Percentiles rank a stretch among this genome's conserved stretches.
phyloP scores from a whole-genome alignment of 78 protist species.

The Dictyostelium intermedium region DNA sequence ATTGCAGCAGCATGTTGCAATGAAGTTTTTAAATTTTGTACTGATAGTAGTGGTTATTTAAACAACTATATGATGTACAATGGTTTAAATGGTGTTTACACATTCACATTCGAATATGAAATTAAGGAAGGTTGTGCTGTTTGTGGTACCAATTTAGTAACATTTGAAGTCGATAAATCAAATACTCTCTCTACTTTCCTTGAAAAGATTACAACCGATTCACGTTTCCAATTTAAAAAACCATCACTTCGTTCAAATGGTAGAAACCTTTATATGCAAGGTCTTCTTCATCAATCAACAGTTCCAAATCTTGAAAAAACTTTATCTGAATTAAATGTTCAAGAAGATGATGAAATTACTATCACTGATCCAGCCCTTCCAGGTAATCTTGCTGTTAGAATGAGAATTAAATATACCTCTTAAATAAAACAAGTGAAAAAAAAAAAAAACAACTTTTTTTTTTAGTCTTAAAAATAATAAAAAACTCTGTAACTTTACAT shows the following conservation, averaged over 20 bases:
- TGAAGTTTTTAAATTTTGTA: slow-evolving; percentile 95
- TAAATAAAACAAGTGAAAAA: not conserved
- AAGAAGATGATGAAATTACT: slow-evolving; percentile 56
- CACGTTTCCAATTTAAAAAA: slow-evolving; percentile 51
- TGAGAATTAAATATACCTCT: slow-evolving; percentile 6
- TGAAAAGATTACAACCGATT: slow-evolving; percentile 48
- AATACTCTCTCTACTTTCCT: slow-evolving; percentile 19
- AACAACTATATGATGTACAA: slow-evolving; percentile 92
- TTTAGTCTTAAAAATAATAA: not conserved
- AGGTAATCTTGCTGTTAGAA: slow-evolving; percentile 50
- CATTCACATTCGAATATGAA: slow-evolving; percentile 89
- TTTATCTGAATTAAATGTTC: slow-evolving; percentile 36
- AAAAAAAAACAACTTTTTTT: not conserved
- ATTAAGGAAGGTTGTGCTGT: slow-evolving; percentile 85
- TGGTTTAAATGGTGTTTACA: slow-evolving; percentile 88
- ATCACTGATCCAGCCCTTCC: slow-evolving; percentile 83
- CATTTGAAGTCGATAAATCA: not conserved
- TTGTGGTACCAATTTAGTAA: slow-evolving; percentile 67
- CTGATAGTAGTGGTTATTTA: slow-evolving; percentile 64
- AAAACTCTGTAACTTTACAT: not conserved
- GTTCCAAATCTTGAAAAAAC: slow-evolving; percentile 79
- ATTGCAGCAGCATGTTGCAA: slow-evolving; percentile 95
- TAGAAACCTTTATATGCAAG: slow-evolving; percentile 84
- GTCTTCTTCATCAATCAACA: slow-evolving; percentile 75
- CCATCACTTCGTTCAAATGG: slow-evolving; percentile 64